A percentile compares a stretch with the other conserved stretches of the same genome.
These are phyloP conservation scores for Flagelloscypha sp. DNA, from an alignment of 768 basidiomycete species.

Conservation along the genomic window DNA sequence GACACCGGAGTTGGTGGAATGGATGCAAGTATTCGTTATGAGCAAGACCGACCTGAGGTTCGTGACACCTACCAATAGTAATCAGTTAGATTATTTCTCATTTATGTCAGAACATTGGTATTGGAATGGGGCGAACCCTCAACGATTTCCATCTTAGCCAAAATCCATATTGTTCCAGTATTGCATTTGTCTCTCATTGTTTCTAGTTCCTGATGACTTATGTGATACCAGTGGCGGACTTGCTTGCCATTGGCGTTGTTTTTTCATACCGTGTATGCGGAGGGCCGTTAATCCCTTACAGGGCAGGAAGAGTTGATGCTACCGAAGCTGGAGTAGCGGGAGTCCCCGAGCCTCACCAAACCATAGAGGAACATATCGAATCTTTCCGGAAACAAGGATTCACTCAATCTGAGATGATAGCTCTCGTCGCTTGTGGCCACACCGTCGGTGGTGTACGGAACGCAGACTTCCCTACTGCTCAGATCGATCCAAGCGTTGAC, in stretches of 20 bases:
- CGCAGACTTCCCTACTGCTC: constrained; percentile 35
- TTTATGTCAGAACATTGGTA: constrained; percentile 44
- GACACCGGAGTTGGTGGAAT: constrained; percentile 15
- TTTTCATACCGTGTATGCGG: constrained; percentile 33
- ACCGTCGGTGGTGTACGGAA: constrained; percentile 42
- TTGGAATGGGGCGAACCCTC: constrained; percentile 35
- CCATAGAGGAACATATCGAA: constrained; percentile 28
- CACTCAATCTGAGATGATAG: constrained; percentile 37
- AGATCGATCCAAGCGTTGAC: constrained; percentile 21
- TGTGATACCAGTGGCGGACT: constrained; percentile 31
- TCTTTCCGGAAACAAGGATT: constrained; percentile 38
- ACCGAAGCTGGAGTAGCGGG: constrained; percentile 28
- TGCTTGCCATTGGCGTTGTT: constrained; percentile 31
- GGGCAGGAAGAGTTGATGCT: constrained; percentile 36
- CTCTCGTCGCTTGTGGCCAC: constrained; percentile 43
- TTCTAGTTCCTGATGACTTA: neutral
- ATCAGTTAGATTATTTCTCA: no score
- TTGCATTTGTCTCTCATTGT: constrained; percentile 14
- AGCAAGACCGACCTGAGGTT: constrained; percentile 13
- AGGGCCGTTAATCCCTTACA: constrained; percentile 36
- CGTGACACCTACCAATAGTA: no score
- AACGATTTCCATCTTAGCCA: constrained; percentile 34
- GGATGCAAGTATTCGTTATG: constrained; percentile 17
- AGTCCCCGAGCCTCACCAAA: constrained; percentile 36
- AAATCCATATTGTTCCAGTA: constrained; percentile 37